Evolutionary conservation across 2,329 filamentous ascomycete species (phyloP).

Genomic region (Kalmusia sp.): DNA sequence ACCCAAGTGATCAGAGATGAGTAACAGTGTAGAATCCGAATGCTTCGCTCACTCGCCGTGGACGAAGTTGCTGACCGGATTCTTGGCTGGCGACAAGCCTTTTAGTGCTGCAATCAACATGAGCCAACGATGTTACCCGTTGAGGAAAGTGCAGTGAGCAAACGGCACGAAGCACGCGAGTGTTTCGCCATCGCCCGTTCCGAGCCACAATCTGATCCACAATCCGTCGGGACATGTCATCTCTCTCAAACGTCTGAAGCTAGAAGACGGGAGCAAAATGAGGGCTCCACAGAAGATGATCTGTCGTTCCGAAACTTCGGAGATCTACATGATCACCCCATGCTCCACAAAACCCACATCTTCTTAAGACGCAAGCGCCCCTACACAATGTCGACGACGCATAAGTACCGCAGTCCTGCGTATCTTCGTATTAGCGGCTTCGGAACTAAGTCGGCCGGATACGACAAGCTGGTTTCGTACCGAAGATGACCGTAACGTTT

Average conservation of each 20-base stretch:
- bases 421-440: no score
- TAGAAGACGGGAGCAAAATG: not conserved
- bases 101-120: constrained; percentile 6
- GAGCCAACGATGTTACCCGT: not conserved
- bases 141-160: not conserved
- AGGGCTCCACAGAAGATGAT: not conserved
- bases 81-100: constrained; percentile 7
- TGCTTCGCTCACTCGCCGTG: not conserved
- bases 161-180: not conserved
- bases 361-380: not conserved
- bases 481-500: not conserved
- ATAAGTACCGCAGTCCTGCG: no score
- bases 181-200: no score
- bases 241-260: not conserved
- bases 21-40: no score
- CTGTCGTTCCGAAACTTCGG: not conserved
- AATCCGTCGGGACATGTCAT: not conserved
- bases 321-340: constrained; percentile 3
- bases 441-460: not conserved
- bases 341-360: not conserved
- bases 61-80: not conserved
- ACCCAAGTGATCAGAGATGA: no score
- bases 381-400: not conserved
- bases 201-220: not conserved
- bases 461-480: not conserved